Evolutionary conservation across 179 eudicot genomes (phyloP), one percentile per base, ranked within the genome.

Genomic region (Spinacia oleracea): DNA sequence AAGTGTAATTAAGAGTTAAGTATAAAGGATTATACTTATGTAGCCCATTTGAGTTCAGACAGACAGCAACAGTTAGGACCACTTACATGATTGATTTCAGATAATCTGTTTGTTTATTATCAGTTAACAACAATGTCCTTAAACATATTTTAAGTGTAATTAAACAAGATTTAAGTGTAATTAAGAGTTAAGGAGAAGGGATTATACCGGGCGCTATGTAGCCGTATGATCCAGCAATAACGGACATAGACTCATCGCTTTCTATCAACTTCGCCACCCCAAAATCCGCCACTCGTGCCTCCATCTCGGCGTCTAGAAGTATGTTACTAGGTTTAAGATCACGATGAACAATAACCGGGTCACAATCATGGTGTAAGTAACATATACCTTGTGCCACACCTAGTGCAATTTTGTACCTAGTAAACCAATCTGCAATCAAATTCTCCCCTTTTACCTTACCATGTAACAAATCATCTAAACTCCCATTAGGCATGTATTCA

Each of bases 401-500:
- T 0, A 93, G 78, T 0, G 93, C 98, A 6, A 96, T 91, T 78
- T 91, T 93, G 78, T 89, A 91, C 82, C 99, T 83, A 9, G 90
- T 90, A 25, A 87, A 63, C 99, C 99, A 96, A 74, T 96, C 98
- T 1, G 86, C 90, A 1, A 77, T 86, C 86, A 89, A 71, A 78
- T 88, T 89, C 0, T 86, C 92, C 3, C 88, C 88, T 64, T 91
- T 94, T 56, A 85, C 85, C 60, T 89, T 90, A 6, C 92, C 96
- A 74, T 96, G 99, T 69, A 96, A 78, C 75, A 92, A 81, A 68
- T 93, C 99, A 38, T 96, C 98, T n/a, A 96, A 74, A 76, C 93
- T 96, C 27, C 99, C 99, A 55, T 93, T 96, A 5, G 98, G 98
- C 99, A 93, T 95, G 87, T 96, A 96, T 86, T 96, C 99, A 70